Conservation (phyloP, 139 green algal genomes). For the Haematococcus sp. region DNA sequence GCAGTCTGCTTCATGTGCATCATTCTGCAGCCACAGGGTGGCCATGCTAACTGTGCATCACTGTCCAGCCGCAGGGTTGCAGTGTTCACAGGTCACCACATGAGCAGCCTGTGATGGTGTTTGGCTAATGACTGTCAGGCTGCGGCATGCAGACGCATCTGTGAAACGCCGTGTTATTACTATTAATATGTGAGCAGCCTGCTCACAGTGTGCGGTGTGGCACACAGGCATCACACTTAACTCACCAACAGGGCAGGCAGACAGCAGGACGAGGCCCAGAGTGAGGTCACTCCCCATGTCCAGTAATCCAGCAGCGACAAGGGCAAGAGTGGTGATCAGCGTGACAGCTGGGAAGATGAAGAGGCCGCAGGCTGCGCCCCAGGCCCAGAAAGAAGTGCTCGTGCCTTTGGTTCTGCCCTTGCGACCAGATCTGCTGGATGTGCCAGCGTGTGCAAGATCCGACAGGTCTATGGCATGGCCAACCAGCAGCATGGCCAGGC, state of each 20-base stretch:
- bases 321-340: not conserved
- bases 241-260: not conserved
- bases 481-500: conserved; percentile 3
- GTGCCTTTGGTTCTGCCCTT: not conserved
- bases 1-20: too few species aligned
- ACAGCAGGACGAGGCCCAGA: not conserved
- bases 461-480: not conserved
- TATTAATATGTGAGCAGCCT: too few species aligned
- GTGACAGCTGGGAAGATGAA: not conserved
- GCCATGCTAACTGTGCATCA: too few species aligned
- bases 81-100: too few species aligned
- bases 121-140: too few species aligned
- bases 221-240: too few species aligned
- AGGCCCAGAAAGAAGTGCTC: not conserved
- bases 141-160: too few species aligned
- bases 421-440: not conserved
- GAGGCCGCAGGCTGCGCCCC: not conserved
- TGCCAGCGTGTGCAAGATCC: not conserved
- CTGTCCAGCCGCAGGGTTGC: too few species aligned
- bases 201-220: too few species aligned
- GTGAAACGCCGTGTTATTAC: too few species aligned
- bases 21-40: too few species aligned
- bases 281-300: not conserved
- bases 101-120: too few species aligned
- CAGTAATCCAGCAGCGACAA: not conserved